phyloP scores from a whole-genome alignment of 2,329 filamentous ascomycete genomes.

The Pseudopyricularia javanii region DNA sequence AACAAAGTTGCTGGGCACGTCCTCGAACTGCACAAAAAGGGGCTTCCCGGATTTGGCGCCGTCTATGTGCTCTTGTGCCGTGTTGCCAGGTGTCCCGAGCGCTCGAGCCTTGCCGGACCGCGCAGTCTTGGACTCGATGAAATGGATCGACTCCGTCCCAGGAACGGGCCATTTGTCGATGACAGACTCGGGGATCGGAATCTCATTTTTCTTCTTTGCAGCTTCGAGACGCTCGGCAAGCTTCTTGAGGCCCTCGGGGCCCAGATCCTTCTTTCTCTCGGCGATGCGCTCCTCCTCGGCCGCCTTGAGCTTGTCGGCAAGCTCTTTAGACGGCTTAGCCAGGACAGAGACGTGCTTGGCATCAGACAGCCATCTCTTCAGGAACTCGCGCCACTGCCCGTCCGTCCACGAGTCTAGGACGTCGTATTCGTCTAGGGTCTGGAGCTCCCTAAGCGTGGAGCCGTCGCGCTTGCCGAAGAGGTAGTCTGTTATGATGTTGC shows the following conservation, averaged over 20 bases:
- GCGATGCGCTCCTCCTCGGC: slow-evolving; percentile 71
- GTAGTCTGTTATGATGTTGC: slow-evolving; percentile 82
- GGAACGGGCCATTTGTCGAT: slow-evolving; percentile 75
- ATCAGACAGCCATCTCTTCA: slow-evolving; percentile 75
- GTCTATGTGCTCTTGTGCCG: slow-evolving; percentile 67
- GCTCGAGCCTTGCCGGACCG: slow-evolving; percentile 66
- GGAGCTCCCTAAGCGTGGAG: slow-evolving; percentile 53
- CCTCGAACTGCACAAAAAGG: slow-evolving; percentile 92
- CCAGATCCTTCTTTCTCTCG: slow-evolving; percentile 66
- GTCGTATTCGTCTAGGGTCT: slow-evolving; percentile 48
- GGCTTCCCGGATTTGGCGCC: slow-evolving; percentile 46
- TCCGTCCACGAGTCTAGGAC: slow-evolving; percentile 69
- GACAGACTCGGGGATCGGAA: slow-evolving; percentile 70
- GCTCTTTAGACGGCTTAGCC: slow-evolving; percentile 68
- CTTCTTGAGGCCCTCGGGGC: slow-evolving; percentile 66
- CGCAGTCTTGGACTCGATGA: slow-evolving; percentile 79
- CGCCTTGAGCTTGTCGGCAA: slow-evolving; percentile 70
- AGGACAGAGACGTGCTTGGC: slow-evolving; percentile 80
- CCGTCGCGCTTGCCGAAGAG: slow-evolving; percentile 82
- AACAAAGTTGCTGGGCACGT: slow-evolving; percentile 87
- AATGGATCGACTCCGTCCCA: slow-evolving; percentile 81
- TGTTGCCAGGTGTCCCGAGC: slow-evolving; percentile 54
- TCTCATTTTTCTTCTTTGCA: slow-evolving; percentile 81
- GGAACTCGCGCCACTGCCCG: slow-evolving; percentile 67
- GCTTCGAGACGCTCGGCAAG: slow-evolving; percentile 65